Percentiles rank a stretch among this genome's conserved stretches.
These are phyloP conservation scores for Amaranthus tricolor DNA, from an alignment of 179 eudicot species.

Conservation along the genomic window DNA sequence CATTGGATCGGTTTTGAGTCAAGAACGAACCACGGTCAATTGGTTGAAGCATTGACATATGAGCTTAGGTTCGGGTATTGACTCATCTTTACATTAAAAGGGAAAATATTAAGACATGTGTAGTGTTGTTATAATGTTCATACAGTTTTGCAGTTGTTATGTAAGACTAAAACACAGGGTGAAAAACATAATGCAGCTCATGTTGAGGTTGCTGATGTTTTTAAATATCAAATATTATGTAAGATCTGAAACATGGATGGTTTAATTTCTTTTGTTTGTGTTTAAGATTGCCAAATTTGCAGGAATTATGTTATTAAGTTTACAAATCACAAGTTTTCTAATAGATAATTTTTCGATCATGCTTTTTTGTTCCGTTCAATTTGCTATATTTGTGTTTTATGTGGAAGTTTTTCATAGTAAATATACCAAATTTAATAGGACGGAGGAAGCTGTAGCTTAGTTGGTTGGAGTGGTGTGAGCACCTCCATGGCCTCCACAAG, in stretches of 20 bases:
- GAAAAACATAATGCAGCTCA: conserved; percentile 13
- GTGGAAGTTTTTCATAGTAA: too few species aligned
- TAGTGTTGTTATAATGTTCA: conserved; percentile 5
- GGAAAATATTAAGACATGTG: conserved; percentile 10
- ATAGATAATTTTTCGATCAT: background rate
- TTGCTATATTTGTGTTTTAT: too few species aligned
- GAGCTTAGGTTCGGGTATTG: conserved; percentile 48
- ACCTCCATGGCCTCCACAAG: too few species aligned
- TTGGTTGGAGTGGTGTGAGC: too few species aligned
- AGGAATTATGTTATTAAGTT: background rate
- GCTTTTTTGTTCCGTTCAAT: background rate
- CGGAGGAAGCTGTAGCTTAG: too few species aligned
- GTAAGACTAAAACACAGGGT: conserved; percentile 23
- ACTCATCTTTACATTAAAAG: conserved; percentile 29
- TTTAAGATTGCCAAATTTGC: conserved; percentile 5
- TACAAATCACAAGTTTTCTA: background rate
- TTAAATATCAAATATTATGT: conserved; percentile 16
- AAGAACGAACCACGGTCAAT: conserved; percentile 71
- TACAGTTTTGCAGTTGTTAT: conserved; percentile 13
- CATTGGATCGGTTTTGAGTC: conserved; percentile 50
- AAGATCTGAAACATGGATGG: conserved; percentile 17
- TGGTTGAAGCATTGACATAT: conserved; percentile 13
- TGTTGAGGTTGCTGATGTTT: conserved; percentile 10
- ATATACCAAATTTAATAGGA: too few species aligned
- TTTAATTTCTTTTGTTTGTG: background rate